Percentiles rank a stretch among this genome's conserved stretches.
Evolutionary conservation across 2,329 filamentous ascomycete genomes (phyloP).

Genomic region (Fusarium veterinarium): DNA sequence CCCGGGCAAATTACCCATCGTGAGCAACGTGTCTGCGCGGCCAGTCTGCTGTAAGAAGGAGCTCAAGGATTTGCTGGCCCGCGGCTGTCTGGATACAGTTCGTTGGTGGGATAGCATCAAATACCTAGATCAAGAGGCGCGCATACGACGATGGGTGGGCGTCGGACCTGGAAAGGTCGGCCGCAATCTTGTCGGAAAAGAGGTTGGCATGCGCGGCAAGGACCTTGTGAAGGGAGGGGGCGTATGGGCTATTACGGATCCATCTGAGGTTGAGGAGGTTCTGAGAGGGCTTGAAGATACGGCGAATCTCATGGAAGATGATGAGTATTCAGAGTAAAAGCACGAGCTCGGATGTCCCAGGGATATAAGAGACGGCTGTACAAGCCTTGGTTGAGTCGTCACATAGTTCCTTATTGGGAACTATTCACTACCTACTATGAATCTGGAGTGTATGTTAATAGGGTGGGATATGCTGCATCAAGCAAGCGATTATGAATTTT

Average conservation of each 20-base stretch:
- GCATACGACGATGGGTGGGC: conserved; percentile 87
- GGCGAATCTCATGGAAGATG: conserved; percentile 62
- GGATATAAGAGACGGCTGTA: conserved; percentile 2
- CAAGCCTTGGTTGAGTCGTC: conserved; percentile 4
- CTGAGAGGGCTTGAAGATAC: conserved; percentile 74
- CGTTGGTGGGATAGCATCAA: conserved; percentile 94
- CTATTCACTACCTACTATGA: conserved; percentile 1
- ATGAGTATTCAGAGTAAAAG: conserved; percentile 50
- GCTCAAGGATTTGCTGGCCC: conserved; percentile 80
- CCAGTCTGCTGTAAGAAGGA: conserved; percentile 81
- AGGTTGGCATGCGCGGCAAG: conserved; percentile 86
- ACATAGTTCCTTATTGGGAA: background rate
- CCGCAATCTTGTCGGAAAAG: conserved; percentile 92
- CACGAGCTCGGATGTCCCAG: background rate
- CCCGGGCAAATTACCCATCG: conserved; percentile 78
- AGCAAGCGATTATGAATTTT: conserved; percentile 16
- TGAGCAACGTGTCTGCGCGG: conserved; percentile 86
- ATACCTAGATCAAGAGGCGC: conserved; percentile 86
- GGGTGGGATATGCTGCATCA: conserved; percentile 4
- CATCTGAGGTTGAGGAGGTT: conserved; percentile 78
- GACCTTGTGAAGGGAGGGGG: conserved; percentile 87
- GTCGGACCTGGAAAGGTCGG: conserved; percentile 95
- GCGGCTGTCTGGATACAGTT: conserved; percentile 91
- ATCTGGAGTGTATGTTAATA: conserved; percentile 20
- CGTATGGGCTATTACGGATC: conserved; percentile 91